Conservation (phyloP, 2,329 filamentous ascomycete species). For the Byssothecium circinans region DNA sequence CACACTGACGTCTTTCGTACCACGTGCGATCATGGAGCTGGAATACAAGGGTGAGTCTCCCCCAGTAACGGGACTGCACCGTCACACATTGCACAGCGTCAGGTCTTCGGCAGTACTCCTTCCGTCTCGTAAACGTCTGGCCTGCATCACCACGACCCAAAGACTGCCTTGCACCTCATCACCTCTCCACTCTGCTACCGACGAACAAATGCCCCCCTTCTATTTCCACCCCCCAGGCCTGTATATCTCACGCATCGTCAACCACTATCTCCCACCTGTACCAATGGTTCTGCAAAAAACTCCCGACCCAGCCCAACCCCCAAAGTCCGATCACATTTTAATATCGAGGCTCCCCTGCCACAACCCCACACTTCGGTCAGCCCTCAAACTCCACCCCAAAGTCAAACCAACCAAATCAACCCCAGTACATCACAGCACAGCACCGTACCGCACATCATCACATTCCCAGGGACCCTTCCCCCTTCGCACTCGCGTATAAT, state of each 20-base stretch:
- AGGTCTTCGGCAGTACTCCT: background rate
- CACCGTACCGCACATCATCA: background rate
- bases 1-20: background rate
- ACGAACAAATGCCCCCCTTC: background rate
- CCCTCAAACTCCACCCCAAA: background rate
- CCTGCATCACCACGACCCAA: background rate
- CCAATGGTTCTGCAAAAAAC: background rate
- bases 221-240: background rate
- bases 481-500: background rate
- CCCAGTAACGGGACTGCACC: background rate
- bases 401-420: background rate
- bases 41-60: background rate
- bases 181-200: background rate
- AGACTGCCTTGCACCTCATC: background rate
- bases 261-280: background rate
- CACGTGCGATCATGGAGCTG: background rate
- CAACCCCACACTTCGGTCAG: background rate
- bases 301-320: background rate
- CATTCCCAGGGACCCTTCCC: background rate
- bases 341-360: background rate
- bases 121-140: background rate
- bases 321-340: background rate
- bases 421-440: background rate
- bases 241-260: background rate
- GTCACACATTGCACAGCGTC: background rate